Percentiles rank a stretch among this genome's conserved stretches.
Conservation (phyloP, 257 asterid species). For the Plantago major region DNA sequence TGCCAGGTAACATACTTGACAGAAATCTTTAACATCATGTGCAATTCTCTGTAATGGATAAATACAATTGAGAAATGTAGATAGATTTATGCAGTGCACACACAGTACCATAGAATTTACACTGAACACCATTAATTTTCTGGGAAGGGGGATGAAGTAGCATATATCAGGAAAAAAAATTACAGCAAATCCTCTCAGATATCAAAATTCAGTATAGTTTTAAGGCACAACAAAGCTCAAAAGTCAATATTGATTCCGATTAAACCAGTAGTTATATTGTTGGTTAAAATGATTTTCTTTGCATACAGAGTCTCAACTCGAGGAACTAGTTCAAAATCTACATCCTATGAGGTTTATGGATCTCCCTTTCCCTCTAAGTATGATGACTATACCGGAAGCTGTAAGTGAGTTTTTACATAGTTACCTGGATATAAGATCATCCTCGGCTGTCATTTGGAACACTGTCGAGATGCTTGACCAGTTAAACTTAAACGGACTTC, state of each 20-base stretch:
- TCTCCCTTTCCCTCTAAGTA: constrained; percentile 18
- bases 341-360: constrained; percentile 36
- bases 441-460: constrained; percentile 45
- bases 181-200: no score
- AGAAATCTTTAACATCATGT: no score
- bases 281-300: background rate
- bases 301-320: constrained; percentile 27
- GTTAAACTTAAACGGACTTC: constrained; percentile 18
- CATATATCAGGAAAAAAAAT: no score
- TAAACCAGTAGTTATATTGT: no score
- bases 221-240: no score
- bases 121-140: no score
- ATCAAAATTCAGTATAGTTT: no score
- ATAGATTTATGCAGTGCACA: no score
- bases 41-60: background rate
- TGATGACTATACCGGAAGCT: constrained; percentile 3
- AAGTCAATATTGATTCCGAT: no score
- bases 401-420: constrained; percentile 17
- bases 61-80: no score
- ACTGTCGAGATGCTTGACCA: constrained; percentile 25
- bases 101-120: no score
- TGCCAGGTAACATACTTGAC: constrained; percentile 25
- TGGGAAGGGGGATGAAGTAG: no score
- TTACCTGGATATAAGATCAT: constrained; percentile 25
- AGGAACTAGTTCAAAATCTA: constrained; percentile 24